Evolutionary conservation across 345 rosid genomes (phyloP).

Genomic region (Eutrema heterophyllum): DNA sequence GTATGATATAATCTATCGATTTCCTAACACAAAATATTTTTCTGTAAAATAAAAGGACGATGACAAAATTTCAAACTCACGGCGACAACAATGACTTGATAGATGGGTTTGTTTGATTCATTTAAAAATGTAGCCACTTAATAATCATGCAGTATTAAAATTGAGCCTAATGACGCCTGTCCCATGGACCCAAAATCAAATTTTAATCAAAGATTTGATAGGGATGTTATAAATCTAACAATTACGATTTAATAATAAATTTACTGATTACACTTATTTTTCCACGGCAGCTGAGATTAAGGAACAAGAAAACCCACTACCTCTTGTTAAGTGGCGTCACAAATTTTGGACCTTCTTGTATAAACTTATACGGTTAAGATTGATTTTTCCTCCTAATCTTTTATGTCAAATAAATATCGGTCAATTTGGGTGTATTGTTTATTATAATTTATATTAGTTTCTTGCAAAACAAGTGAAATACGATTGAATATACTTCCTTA

Average conservation of each 20-base stretch:
- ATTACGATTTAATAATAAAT: background rate
- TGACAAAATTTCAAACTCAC: constrained; percentile 3
- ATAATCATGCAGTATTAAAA: constrained; percentile 16
- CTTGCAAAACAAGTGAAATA: constrained; percentile 22
- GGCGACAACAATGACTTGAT: constrained; percentile 17
- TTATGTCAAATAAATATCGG: constrained; percentile 7
- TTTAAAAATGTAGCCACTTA: constrained; percentile 17
- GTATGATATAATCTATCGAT: constrained; percentile 2
- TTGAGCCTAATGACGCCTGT: constrained; percentile 30
- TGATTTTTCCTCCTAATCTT: background rate
- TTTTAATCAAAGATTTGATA: constrained; percentile 31
- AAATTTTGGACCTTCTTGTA: constrained; percentile 25
- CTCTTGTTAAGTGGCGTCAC: constrained; percentile 33
- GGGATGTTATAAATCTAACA: constrained; percentile 21
- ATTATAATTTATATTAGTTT: background rate
- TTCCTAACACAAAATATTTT: background rate
- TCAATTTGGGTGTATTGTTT: constrained; percentile 19
- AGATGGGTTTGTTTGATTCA: constrained; percentile 2
- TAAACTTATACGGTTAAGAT: constrained; percentile 15
- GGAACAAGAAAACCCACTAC: constrained; percentile 29
- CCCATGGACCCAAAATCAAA: constrained; percentile 29
- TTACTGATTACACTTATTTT: constrained; percentile 11
- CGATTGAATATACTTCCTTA: background rate
- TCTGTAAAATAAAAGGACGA: background rate
- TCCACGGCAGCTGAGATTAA: constrained; percentile 36